A percentile compares a stretch with the other conserved stretches of the same genome.
Conservation (phyloP, 2,329 filamentous ascomycete genomes). For the Anthostomella pinea region DNA sequence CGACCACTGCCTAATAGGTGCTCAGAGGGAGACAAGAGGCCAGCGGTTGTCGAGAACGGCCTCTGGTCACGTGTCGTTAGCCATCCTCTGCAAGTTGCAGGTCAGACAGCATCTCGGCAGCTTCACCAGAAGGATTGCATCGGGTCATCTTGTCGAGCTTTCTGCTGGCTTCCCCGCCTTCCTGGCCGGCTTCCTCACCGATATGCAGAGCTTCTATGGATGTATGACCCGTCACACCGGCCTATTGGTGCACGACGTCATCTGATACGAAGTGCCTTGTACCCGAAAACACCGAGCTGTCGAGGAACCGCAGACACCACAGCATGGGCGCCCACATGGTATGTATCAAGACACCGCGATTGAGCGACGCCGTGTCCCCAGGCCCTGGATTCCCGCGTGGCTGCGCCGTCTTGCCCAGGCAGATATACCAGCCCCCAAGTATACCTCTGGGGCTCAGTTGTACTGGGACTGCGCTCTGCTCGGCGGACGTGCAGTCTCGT, state of each 20-base stretch:
- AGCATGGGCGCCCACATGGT: slow-evolving; percentile 1
- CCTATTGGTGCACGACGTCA: slow-evolving; percentile 14
- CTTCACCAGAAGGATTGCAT: slow-evolving; percentile 18
- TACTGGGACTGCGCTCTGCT: too few species aligned
- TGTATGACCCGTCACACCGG: slow-evolving; percentile 17
- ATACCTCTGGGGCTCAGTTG: too few species aligned
- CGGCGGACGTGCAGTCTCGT: too few species aligned
- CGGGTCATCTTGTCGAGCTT: slow-evolving; percentile 12
- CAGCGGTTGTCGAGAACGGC: too few species aligned
- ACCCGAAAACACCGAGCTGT: background rate
- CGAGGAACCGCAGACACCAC: background rate
- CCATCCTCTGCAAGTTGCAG: slow-evolving; percentile 8
- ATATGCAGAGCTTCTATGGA: slow-evolving; percentile 16
- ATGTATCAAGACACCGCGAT: background rate
- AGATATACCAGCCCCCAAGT: too few species aligned
- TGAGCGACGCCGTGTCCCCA: background rate
- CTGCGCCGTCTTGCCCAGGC: too few species aligned
- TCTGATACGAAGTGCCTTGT: slow-evolving; percentile 9
- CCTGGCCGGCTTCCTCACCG: slow-evolving; percentile 10
- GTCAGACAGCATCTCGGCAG: slow-evolving; percentile 14
- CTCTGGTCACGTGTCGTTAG: slow-evolving; percentile 12
- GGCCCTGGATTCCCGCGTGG: too few species aligned
- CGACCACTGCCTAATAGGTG: too few species aligned
- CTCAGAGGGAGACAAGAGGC: slow-evolving; percentile 10
- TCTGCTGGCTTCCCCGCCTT: slow-evolving; percentile 15